phyloP scores from a whole-genome alignment of 2,329 filamentous ascomycete genomes.

The Pseudomassariella vexata region DNA sequence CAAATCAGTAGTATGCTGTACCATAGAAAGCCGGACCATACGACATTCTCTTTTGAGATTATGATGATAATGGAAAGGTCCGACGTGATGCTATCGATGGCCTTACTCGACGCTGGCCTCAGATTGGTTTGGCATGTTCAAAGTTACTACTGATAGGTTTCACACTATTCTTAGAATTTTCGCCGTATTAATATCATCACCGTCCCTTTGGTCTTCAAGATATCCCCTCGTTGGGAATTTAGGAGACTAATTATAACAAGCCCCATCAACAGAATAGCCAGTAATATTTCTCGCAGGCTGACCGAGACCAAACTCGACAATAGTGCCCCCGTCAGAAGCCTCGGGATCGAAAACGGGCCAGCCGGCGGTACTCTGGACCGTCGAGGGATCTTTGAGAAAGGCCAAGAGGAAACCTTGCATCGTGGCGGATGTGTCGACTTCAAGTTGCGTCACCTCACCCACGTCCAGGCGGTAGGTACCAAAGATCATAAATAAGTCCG shows the following conservation, averaged over 20 bases:
- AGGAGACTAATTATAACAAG: conserved; percentile 1
- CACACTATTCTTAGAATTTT: no score
- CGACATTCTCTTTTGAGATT: no score
- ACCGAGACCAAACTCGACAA: conserved; percentile 1
- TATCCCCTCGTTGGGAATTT: no score
- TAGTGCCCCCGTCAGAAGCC: not conserved
- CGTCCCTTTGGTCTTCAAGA: no score
- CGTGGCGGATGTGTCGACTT: conserved; percentile 14
- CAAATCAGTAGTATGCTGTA: no score
- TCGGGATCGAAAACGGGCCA: conserved; percentile 3
- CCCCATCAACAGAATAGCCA: conserved; percentile 1
- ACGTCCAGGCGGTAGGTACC: conserved; percentile 3
- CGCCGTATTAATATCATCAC: no score
- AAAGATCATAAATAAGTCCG: conserved; percentile 1
- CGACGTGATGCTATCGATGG: no score
- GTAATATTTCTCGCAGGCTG: not conserved
- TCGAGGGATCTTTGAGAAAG: conserved; percentile 15
- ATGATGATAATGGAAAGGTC: no score
- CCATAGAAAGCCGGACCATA: no score
- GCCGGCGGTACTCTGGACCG: not conserved
- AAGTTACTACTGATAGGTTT: no score
- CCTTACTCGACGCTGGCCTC: no score
- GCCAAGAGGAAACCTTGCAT: conserved; percentile 19
- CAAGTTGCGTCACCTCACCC: conserved; percentile 6
- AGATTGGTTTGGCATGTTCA: no score